Evolutionary conservation across 345 rosid species (phyloP).

Genomic region (Citrus inodora): DNA sequence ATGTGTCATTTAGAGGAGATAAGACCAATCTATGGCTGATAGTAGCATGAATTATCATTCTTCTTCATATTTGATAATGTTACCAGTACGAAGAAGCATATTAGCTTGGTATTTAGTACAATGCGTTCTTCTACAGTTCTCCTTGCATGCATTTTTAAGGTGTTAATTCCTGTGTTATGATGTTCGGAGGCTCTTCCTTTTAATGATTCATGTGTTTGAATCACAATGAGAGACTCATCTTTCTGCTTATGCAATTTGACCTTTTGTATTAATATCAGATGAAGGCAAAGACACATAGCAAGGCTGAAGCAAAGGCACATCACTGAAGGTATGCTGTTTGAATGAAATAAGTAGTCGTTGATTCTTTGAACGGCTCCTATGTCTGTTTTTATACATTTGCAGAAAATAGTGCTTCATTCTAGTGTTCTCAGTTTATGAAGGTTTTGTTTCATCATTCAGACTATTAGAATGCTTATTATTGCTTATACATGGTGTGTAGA

Average conservation of each 20-base stretch:
- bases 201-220: neutral
- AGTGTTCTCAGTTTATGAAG: neutral
- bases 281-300: slow-evolving; percentile 4
- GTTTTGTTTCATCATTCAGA: neutral
- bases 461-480: neutral
- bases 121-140: neutral
- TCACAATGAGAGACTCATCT: neutral
- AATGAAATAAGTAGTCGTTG: neutral
- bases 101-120: neutral
- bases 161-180: neutral
- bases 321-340: neutral
- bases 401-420: neutral
- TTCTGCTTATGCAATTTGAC: neutral
- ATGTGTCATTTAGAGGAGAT: neutral
- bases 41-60: neutral
- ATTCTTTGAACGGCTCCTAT: neutral
- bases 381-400: neutral
- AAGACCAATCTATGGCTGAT: neutral
- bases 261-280: slow-evolving; percentile 1
- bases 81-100: neutral
- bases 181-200: neutral
- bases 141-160: neutral
- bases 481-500: neutral
- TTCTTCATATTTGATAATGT: neutral
- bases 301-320: slow-evolving; percentile 4